Conservation (phyloP, 768 basidiomycete genomes). For the Strobilomyces confusus region DNA sequence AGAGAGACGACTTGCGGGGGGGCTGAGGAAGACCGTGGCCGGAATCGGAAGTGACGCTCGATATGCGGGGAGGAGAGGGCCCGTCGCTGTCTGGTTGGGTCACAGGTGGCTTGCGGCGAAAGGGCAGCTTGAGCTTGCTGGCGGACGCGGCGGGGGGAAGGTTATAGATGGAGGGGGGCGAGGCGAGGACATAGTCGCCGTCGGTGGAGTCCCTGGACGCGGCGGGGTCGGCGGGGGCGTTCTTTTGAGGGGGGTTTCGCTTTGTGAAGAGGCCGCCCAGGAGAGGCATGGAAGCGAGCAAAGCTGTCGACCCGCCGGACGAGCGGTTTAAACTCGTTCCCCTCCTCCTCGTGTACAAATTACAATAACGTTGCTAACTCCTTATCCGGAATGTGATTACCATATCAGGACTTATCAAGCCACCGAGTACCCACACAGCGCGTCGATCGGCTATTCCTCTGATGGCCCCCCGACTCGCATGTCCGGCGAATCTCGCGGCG, state of each 20-base stretch:
- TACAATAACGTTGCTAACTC: slow-evolving; percentile 10
- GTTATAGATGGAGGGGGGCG: slow-evolving; percentile 18
- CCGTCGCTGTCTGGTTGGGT: slow-evolving; percentile 11
- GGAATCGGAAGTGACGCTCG: slow-evolving; percentile 40
- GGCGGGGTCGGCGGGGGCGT: slow-evolving; percentile 9
- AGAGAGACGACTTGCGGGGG: slow-evolving; percentile 61
- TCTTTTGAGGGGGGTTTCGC: slow-evolving; percentile 6
- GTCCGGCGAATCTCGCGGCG: too few species aligned
- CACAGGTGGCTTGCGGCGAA: slow-evolving; percentile 34
- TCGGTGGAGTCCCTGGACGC: slow-evolving; percentile 28
- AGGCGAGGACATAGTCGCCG: slow-evolving; percentile 27
- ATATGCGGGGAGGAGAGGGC: slow-evolving; percentile 29
- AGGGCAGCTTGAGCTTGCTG: slow-evolving; percentile 43
- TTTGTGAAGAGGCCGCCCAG: slow-evolving; percentile 29
- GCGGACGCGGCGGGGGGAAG: slow-evolving; percentile 32
- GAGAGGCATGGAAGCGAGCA: slow-evolving; percentile 23
- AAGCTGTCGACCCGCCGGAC: background rate
- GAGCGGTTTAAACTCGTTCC: slow-evolving; percentile 5
- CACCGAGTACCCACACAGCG: too few species aligned
- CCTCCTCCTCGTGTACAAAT: slow-evolving; percentile 4
- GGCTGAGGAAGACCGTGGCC: slow-evolving; percentile 49
- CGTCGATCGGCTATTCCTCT: too few species aligned
- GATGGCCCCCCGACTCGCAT: too few species aligned
- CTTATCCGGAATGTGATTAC: slow-evolving; percentile 1
- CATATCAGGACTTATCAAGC: background rate